Conservation (phyloP, 164 flowering plant genomes). For the Buxus sempervirens region DNA sequence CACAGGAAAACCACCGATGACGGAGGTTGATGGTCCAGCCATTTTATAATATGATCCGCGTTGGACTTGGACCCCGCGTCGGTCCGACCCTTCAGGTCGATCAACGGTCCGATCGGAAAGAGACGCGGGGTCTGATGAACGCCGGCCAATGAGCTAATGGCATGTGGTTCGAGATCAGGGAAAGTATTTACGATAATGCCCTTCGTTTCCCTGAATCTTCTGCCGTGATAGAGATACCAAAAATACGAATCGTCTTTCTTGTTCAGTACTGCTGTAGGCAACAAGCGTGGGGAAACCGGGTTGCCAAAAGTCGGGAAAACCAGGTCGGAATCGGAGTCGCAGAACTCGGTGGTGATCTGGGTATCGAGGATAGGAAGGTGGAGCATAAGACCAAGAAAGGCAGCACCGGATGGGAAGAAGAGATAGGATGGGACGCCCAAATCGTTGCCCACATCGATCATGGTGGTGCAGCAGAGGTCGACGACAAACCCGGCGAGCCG, state of each 20-base stretch:
- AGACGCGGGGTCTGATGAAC: too few species aligned
- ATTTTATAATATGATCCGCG: constrained; percentile 1
- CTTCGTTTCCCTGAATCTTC: constrained; percentile 18
- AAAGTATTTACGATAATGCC: constrained; percentile 41
- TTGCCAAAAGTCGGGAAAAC: constrained; percentile 14
- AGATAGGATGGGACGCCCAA: too few species aligned
- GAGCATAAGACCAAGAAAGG: too few species aligned
- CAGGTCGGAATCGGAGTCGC: constrained; percentile 10
- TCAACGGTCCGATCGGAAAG: constrained; percentile 35
- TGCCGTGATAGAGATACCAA: constrained; percentile 2
- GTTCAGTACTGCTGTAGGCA: too few species aligned
- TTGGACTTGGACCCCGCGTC: too few species aligned
- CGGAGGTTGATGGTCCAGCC: constrained; percentile 42
- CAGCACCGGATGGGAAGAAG: too few species aligned
- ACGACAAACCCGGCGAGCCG: constrained; percentile 18
- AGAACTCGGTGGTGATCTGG: constrained; percentile 7
- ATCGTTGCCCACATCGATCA: too few species aligned
- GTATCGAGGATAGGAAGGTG: constrained; percentile 17
- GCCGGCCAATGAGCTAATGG: too few species aligned
- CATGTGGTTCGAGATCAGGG: constrained; percentile 28
- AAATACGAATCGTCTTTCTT: constrained; percentile 4
- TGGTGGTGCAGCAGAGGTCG: constrained; percentile 27
- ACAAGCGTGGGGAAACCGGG: too few species aligned
- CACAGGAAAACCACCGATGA: too few species aligned
- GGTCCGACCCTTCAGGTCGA: constrained; percentile 7